These are phyloP conservation scores for Penicillium capsulatum DNA, from an alignment of 2,329 filamentous ascomycete species.

Conservation along the genomic window DNA sequence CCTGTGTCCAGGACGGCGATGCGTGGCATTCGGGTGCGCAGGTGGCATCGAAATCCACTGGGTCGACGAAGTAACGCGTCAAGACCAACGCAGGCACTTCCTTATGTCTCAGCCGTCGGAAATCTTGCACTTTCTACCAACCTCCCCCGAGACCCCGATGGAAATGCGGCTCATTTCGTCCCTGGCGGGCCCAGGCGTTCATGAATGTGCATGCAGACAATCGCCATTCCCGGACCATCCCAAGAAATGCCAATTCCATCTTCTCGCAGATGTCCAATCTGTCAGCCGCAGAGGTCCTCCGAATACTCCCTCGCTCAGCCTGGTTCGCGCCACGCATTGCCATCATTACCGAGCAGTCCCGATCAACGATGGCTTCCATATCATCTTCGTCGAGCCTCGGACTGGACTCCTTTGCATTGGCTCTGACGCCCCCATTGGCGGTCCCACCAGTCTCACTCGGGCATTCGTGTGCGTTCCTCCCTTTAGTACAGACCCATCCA, in stretches of 20 bases:
- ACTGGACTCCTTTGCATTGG: slow-evolving; percentile 57
- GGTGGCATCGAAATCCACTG: slow-evolving; percentile 62
- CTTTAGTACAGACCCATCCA: slow-evolving; percentile 13
- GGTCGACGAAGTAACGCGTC: slow-evolving; percentile 47
- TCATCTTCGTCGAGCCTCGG: slow-evolving; percentile 61
- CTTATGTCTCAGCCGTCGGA: slow-evolving; percentile 42
- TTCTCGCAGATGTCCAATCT: slow-evolving; percentile 26
- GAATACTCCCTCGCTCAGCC: slow-evolving; percentile 24
- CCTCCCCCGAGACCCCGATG: slow-evolving; percentile 48
- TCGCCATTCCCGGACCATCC: slow-evolving; percentile 17
- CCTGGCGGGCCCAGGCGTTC: slow-evolving; percentile 42
- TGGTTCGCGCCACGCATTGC: slow-evolving; percentile 44
- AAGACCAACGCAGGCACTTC: slow-evolving; percentile 37
- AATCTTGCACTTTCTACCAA: slow-evolving; percentile 55
- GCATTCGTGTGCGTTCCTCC: slow-evolving; percentile 55
- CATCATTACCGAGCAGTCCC: slow-evolving; percentile 63
- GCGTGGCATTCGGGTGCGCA: slow-evolving; percentile 62
- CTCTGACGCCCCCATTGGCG: slow-evolving; percentile 56
- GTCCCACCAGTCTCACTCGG: slow-evolving; percentile 54
- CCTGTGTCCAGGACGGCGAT: slow-evolving; percentile 61
- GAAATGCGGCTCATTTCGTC: slow-evolving; percentile 62
- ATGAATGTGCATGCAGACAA: slow-evolving; percentile 30
- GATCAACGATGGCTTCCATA: slow-evolving; percentile 61
- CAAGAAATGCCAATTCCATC: slow-evolving; percentile 28
- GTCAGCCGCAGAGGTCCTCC: slow-evolving; percentile 22